Percentiles rank a stretch among this genome's conserved stretches.
Conservation (phyloP, 2,329 filamentous ascomycete species). For the Pseudogymnoascus verrucosus region DNA sequence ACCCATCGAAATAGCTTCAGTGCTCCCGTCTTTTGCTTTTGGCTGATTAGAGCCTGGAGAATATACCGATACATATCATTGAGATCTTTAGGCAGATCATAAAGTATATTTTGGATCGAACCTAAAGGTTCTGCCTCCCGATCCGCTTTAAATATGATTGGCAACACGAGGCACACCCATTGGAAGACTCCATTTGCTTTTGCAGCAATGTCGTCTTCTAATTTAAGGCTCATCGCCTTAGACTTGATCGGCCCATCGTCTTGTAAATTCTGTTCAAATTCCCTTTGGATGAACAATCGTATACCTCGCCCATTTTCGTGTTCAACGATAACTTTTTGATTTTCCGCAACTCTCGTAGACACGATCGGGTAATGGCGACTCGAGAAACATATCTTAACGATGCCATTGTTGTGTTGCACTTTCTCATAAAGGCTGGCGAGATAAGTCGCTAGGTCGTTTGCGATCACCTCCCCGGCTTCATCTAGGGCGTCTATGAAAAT, state of each 20-base stretch:
- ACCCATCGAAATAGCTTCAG: background rate
- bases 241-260: background rate
- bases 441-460: slow-evolving; percentile 16
- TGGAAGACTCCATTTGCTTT: background rate
- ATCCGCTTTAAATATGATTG: background rate
- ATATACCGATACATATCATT: background rate
- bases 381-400: slow-evolving; percentile 23
- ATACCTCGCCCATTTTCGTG: background rate
- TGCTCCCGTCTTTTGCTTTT: background rate
- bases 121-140: background rate
- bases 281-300: background rate
- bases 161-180: background rate
- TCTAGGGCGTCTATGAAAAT: slow-evolving; percentile 23
- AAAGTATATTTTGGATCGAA: background rate
- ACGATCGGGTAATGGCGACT: slow-evolving; percentile 22
- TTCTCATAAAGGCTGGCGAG: slow-evolving; percentile 18
- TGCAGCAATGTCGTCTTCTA: background rate
- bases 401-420: slow-evolving; percentile 11
- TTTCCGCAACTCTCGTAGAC: background rate
- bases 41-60: background rate
- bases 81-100: background rate
- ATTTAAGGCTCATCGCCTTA: background rate
- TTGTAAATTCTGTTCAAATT: background rate
- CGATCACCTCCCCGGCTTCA: slow-evolving; percentile 17
- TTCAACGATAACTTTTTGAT: background rate